Evolutionary conservation across 257 asterid species (phyloP).

Genomic region (Rubia yunnanensis): DNA sequence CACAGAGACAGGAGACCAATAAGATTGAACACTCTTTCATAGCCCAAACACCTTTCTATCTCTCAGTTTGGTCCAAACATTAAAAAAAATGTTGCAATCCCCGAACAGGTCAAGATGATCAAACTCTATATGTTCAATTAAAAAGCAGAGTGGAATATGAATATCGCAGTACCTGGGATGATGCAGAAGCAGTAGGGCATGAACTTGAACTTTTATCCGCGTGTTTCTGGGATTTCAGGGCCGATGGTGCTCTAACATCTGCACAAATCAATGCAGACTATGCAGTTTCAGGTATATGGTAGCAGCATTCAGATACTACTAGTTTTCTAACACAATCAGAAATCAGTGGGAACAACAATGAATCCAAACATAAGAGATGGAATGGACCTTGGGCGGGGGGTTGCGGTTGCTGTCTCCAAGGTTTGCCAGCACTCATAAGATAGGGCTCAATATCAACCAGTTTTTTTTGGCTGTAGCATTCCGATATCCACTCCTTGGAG

Average conservation of each 20-base stretch:
- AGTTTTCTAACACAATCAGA: too few species aligned
- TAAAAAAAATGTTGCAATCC: not conserved
- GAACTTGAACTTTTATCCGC: conserved; percentile 33
- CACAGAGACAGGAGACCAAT: conserved; percentile 7
- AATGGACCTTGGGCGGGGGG: conserved; percentile 17
- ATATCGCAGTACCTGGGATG: conserved; percentile 57
- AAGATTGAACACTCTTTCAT: not conserved
- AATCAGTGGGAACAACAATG: not conserved
- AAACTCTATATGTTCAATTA: not conserved
- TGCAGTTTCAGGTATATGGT: conserved; percentile 3
- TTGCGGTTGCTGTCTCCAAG: conserved; percentile 55
- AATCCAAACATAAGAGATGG: not conserved
- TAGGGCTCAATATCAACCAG: conserved; percentile 73
- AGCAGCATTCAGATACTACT: too few species aligned
- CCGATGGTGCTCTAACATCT: conserved; percentile 44
- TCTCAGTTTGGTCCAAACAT: not conserved
- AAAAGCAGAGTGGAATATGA: not conserved
- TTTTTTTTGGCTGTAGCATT: conserved; percentile 54
- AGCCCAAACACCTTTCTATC: not conserved
- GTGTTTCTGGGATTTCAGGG: conserved; percentile 35
- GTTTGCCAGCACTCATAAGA: conserved; percentile 88
- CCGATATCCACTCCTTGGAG: conserved; percentile 38
- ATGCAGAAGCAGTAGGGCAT: conserved; percentile 28
- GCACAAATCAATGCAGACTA: conserved; percentile 15
- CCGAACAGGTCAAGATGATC: not conserved